Conservation (phyloP, 805 yeast genomes). For the Saccharomyces jurei region DNA sequence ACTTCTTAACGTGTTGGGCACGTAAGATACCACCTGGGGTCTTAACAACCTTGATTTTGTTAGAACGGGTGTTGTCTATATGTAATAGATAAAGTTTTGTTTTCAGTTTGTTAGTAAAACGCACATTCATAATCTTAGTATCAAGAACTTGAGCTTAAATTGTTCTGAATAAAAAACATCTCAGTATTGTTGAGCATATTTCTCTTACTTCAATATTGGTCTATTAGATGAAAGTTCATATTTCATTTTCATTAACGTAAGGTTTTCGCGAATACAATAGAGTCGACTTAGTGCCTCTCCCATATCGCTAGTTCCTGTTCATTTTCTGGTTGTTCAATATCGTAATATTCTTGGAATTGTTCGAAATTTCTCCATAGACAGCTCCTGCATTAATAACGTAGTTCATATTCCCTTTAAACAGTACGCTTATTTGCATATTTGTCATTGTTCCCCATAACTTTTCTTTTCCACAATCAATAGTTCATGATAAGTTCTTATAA, state of each 20-base stretch:
- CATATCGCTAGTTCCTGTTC: background rate
- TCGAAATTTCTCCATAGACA: background rate
- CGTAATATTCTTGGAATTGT: background rate
- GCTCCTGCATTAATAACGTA: no score
- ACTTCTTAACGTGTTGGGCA: slow-evolving; percentile 95
- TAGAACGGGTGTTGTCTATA: slow-evolving; percentile 96
- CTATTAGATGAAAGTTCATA: no score
- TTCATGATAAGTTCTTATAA: background rate
- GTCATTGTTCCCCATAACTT: background rate
- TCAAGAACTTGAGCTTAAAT: background rate
- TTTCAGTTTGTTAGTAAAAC: slow-evolving; percentile 4
- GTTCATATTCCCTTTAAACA: background rate
- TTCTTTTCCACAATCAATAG: background rate
- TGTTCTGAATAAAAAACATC: background rate
- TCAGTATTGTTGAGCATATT: no score
- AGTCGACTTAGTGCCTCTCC: background rate
- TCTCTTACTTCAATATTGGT: no score
- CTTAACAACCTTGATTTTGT: slow-evolving; percentile 99
- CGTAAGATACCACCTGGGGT: slow-evolving; percentile 99
- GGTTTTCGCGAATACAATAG: background rate
- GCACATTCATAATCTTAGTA: background rate
- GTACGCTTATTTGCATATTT: background rate
- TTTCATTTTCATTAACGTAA: no score
- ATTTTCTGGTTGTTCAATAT: background rate
- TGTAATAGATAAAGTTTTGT: slow-evolving; percentile 1